Evolutionary conservation across 2,329 filamentous ascomycete genomes (phyloP), one percentile per base, ranked within the genome.

Genomic region (Graphilbum sp.): DNA sequence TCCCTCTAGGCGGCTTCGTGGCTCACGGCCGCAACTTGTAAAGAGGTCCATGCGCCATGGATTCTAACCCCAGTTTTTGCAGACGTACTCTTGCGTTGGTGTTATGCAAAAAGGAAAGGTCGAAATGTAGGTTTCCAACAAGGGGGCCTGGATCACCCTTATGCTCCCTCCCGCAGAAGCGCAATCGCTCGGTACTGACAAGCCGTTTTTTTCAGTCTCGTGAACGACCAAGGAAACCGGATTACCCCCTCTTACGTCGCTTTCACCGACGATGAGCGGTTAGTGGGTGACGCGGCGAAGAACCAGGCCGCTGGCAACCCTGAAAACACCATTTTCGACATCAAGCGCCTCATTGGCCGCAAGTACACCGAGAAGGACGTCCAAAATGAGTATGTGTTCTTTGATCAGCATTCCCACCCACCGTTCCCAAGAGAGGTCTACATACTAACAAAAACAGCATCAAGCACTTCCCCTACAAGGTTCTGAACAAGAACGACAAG

Each of bases 381-480:
- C 49, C 87, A 95, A 67, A 72, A 68, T 57, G 90, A 98, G 44
- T 46, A 41, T 27, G 44, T 44, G 9, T 11, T 9, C n/a, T n/a
- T n/a, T n/a, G n/a, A n/a, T n/a, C n/a, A n/a, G n/a, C n/a, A n/a
- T n/a, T n/a, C n/a, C n/a, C n/a, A n/a, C n/a, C n/a, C n/a, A n/a
- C n/a, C n/a, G n/a, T n/a, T n/a, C n/a, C n/a, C n/a, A n/a, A n/a
- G n/a, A n/a, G n/a, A n/a, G n/a, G n/a, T n/a, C n/a, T n/a, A n/a
- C n/a, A 9, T 15, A 5, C 39, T 42, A 39, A 44, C 35, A 17
- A 12, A 6, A 3, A 18, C 37, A 46, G 44, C 57, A 73, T 90
- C 57, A 96, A 98, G 82, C 83, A 95, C 71, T 95, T 94, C 74
- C 88, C 90, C 54, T 98, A 88, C 80, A 85, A 84, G 67, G 82